Base-by-base conservation (phyloP, 768 basidiomycete species). In the Trametes maxima region DNA sequence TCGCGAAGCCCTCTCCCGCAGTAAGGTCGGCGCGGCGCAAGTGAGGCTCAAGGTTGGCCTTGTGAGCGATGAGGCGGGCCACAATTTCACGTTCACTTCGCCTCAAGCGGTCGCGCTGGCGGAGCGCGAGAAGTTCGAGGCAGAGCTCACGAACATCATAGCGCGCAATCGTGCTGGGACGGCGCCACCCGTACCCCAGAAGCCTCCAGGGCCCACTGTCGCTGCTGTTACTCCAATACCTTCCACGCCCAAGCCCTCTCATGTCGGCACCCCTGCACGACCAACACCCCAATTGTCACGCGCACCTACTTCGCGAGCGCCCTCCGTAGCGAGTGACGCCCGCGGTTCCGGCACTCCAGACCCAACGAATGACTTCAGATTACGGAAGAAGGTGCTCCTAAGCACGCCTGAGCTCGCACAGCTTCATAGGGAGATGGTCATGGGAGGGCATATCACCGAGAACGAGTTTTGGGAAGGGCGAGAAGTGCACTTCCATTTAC, bases 401-500 rank as follows among this genome's bases (percentile, higher is more conserved):
- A 84, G 84, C 71, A 88, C 89, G 64, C 84, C 89, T 1, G 92
- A 93, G 59, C 80, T 98, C 56, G 87, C 86, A 19, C 73, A 84
- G 12, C 78, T 99, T 45, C 95, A 98, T 73, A 85, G 87, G 40
- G 92, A 96, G 50, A 84, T 98, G 61, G 97, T 98, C 47, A 85
- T 92, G 74, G 80, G 79, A 28, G 86, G 88, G 11, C 88, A 92
- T 64, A 90, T 99, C 33, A 89, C 89, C 1, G 95, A 98, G 74
- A 83, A 85, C 0, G 97, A 99, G 66, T 99, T 98, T 73, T 98
- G 97, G 97, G 94, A 95, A 62, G 94, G 94, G 35, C 82, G 97
- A 70, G 91, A 97, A 83, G 94, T 97, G 71, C 54, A 71, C 68
- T 47, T 62, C 51, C 25, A 25, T 44, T 21, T 48, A 46, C 64